These are phyloP conservation scores for Fusarium beomiforme DNA, from an alignment of 2,329 filamentous ascomycete species.

Conservation along the genomic window DNA sequence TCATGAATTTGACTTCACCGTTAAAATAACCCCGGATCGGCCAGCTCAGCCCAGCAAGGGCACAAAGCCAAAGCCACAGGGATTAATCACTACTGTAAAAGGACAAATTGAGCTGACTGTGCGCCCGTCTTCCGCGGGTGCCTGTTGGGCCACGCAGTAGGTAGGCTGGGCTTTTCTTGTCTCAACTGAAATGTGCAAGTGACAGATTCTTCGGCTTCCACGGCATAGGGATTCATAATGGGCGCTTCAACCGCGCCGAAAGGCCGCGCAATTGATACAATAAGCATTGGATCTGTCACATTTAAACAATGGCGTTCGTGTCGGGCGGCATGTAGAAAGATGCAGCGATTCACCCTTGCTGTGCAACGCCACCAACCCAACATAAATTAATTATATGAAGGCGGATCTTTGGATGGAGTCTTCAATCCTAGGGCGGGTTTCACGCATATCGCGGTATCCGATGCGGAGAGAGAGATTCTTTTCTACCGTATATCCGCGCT, in stretches of 20 bases:
- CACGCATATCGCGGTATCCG: slow-evolving; percentile 13
- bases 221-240: slow-evolving; percentile 16
- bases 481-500: not conserved
- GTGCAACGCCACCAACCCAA: not conserved
- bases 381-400: not conserved
- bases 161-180: too few relatives aligned
- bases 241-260: not conserved
- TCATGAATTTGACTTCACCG: slow-evolving; percentile 18
- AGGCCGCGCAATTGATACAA: slow-evolving; percentile 14
- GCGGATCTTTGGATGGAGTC: slow-evolving; percentile 22
- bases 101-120: slow-evolving; percentile 1
- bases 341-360: not conserved
- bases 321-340: slow-evolving; percentile 18
- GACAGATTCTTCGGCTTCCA: slow-evolving; percentile 19
- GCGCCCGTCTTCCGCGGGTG: slow-evolving; percentile 18
- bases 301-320: slow-evolving; percentile 6
- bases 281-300: slow-evolving; percentile 2
- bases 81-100: slow-evolving; percentile 3
- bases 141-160: too few relatives aligned
- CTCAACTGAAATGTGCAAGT: not conserved
- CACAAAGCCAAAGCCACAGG: slow-evolving; percentile 4
- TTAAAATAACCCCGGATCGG: slow-evolving; percentile 28
- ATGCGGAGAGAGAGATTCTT: not conserved
- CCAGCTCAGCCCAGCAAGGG: slow-evolving; percentile 28
- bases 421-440: slow-evolving; percentile 14